A percentile compares a stretch with the other conserved stretches of the same genome.
phyloP scores from a whole-genome alignment of 2,329 filamentous ascomycete species.

The Blastomyces emzantsi region DNA sequence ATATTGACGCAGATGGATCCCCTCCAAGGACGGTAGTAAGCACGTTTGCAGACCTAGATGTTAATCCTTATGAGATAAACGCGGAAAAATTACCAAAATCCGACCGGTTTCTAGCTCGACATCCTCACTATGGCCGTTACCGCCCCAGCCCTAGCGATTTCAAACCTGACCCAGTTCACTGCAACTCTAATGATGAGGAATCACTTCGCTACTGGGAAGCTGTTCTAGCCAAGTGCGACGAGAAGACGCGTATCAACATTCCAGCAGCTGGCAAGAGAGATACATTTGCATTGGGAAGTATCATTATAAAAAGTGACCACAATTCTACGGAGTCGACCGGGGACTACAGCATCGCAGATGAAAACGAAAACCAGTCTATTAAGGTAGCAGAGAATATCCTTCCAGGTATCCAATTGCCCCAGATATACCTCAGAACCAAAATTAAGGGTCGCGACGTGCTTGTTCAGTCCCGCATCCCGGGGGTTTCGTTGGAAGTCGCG shows the following conservation, averaged over 20 bases:
- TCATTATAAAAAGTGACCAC: conserved; percentile 31
- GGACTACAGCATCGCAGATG: conserved; percentile 28
- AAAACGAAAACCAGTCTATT: conserved; percentile 30
- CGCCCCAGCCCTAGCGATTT: conserved; percentile 29
- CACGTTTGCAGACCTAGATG: neutral
- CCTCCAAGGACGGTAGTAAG: neutral
- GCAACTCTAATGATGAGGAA: conserved; percentile 26
- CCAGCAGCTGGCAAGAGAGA: conserved; percentile 25
- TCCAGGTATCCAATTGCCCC: conserved; percentile 27
- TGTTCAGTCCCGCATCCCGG: conserved; percentile 33
- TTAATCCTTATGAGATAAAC: conserved; percentile 31
- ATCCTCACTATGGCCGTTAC: conserved; percentile 30
- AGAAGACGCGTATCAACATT: conserved; percentile 27
- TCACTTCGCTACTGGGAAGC: conserved; percentile 30
- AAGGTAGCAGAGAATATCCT: conserved; percentile 29
- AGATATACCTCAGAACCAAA: conserved; percentile 30
- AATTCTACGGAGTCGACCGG: conserved; percentile 20
- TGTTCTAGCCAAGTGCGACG: conserved; percentile 22
- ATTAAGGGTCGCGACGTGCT: conserved; percentile 34
- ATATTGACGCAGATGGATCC: conserved; percentile 5
- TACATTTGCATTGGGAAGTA: conserved; percentile 29
- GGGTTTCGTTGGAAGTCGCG: conserved; percentile 29
- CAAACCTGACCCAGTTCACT: conserved; percentile 26
- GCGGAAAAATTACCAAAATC: conserved; percentile 25
- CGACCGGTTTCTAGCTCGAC: conserved; percentile 28